Conservation (phyloP, 805 yeast genomes). For the Wickerhamiella sergipiensis region DNA sequence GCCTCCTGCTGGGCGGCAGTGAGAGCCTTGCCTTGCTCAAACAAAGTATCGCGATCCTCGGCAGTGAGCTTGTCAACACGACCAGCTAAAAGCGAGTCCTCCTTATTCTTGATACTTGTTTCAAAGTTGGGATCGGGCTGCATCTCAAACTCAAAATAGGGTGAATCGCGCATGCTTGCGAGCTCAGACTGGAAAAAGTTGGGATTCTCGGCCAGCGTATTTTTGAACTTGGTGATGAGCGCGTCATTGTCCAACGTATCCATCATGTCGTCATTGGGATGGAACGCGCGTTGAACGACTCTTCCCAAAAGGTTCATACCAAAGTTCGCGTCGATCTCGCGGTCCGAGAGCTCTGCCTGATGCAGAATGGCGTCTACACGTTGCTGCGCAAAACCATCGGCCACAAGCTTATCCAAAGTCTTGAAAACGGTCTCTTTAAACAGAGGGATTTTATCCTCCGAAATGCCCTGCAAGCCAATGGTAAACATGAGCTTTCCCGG, state of each 20-base stretch:
- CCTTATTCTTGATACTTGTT: slow-evolving; percentile 38
- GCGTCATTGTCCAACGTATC: slow-evolving; percentile 51
- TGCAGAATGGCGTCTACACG: slow-evolving; percentile 79
- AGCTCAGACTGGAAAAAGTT: slow-evolving; percentile 47
- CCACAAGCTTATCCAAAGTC: slow-evolving; percentile 33
- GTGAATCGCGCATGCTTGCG: slow-evolving; percentile 37
- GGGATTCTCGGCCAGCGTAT: slow-evolving; percentile 44
- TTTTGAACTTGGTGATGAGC: slow-evolving; percentile 43
- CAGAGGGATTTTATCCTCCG: slow-evolving; percentile 30
- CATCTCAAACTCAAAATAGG: slow-evolving; percentile 64
- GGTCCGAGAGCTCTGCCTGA: slow-evolving; percentile 71
- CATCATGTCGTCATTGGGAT: slow-evolving; percentile 58
- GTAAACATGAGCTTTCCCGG: slow-evolving; percentile 69
- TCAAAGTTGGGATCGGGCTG: slow-evolving; percentile 50
- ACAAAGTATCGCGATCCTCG: slow-evolving; percentile 44
- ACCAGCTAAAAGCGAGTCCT: slow-evolving; percentile 34
- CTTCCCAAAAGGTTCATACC: slow-evolving; percentile 68
- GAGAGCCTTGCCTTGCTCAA: slow-evolving; percentile 44
- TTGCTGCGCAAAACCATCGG: slow-evolving; percentile 35
- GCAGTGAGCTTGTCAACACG: slow-evolving; percentile 35
- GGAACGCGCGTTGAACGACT: slow-evolving; percentile 75
- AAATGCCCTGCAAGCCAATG: slow-evolving; percentile 70
- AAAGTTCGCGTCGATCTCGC: slow-evolving; percentile 80
- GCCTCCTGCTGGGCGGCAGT: slow-evolving; percentile 48
- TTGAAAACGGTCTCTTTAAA: slow-evolving; percentile 37